These are phyloP conservation scores for Chenopodium formosanum DNA, from an alignment of 148 eudicot species.

Conservation along the genomic window DNA sequence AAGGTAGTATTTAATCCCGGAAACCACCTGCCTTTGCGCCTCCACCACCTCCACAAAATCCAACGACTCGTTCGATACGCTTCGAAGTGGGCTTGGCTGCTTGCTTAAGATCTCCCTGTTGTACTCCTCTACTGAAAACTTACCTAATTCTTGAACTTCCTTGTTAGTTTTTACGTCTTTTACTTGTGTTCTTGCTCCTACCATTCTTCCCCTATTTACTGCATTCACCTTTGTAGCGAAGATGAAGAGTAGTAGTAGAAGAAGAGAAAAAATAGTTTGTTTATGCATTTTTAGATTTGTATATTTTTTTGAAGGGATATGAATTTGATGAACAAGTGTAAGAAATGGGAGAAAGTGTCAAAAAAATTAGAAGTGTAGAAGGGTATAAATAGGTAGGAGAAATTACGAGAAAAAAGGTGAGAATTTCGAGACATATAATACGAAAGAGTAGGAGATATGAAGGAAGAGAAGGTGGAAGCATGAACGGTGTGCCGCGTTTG, in stretches of 20 bases:
- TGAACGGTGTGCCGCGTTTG: conserved; percentile 32
- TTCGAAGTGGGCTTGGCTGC: conserved; percentile 2
- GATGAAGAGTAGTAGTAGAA: not conserved
- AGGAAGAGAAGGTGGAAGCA: conserved; percentile 22
- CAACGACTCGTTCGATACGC: conserved; percentile 20
- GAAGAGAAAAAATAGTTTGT: not conserved
- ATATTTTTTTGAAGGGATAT: not conserved
- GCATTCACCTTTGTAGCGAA: conserved; percentile 13
- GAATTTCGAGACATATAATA: not conserved
- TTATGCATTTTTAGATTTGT: conserved; percentile 14
- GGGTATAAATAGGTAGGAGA: not conserved
- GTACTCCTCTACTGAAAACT: conserved; percentile 55
- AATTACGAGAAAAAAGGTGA: not conserved
- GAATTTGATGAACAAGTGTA: not conserved
- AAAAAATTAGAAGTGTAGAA: not conserved
- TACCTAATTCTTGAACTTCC: conserved; percentile 62
- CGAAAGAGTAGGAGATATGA: not conserved
- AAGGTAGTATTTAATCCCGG: conserved; percentile 64
- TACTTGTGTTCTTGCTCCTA: conserved; percentile 48
- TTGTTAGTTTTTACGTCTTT: conserved; percentile 45
- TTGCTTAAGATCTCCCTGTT: conserved; percentile 29
- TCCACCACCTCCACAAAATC: conserved; percentile 51
- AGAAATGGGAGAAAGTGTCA: not conserved
- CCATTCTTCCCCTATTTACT: conserved; percentile 23
- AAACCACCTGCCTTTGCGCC: conserved; percentile 68